phyloP scores from a whole-genome alignment of 2,329 filamentous ascomycete species.

The Didymella sp. region DNA sequence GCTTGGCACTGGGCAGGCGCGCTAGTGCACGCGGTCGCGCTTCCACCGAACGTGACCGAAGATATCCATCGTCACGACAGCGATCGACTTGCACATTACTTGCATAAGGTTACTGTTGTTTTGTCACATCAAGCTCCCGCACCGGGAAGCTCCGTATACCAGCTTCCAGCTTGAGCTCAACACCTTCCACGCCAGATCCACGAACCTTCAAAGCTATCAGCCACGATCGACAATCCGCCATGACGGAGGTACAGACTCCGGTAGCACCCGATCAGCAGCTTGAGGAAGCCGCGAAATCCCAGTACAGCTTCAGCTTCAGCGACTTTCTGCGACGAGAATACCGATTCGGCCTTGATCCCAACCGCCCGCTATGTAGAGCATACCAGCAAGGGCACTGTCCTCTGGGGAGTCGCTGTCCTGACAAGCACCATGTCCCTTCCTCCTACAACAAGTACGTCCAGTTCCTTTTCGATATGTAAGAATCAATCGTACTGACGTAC shows the following conservation, averaged over 20 bases:
- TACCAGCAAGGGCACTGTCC: constrained; percentile 88
- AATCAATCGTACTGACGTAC: constrained; percentile 18
- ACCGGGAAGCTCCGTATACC: background rate
- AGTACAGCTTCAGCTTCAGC: constrained; percentile 80
- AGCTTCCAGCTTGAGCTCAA: background rate
- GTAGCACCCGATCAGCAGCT: constrained; percentile 37
- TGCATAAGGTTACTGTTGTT: background rate
- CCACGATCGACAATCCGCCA: constrained; percentile 9
- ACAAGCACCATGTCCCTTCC: constrained; percentile 72
- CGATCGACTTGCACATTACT: constrained; percentile 2
- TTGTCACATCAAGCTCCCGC: background rate
- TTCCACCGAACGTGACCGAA: constrained; percentile 5
- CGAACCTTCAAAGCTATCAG: background rate
- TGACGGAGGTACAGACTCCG: constrained; percentile 43
- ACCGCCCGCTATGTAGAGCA: constrained; percentile 77
- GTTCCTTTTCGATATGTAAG: background rate
- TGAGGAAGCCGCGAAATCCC: constrained; percentile 37
- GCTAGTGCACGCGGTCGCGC: constrained; percentile 14
- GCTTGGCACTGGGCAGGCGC: constrained; percentile 10
- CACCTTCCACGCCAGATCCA: background rate
- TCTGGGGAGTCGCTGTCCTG: constrained; percentile 80
- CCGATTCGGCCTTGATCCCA: constrained; percentile 78
- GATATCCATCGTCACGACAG: constrained; percentile 6
- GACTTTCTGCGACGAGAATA: constrained; percentile 85
- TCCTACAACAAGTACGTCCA: constrained; percentile 68